A percentile compares a stretch with the other conserved stretches of the same genome.
phyloP scores from a whole-genome alignment of 202 grass and related monocot genomes.

The Panicum virgatum region DNA sequence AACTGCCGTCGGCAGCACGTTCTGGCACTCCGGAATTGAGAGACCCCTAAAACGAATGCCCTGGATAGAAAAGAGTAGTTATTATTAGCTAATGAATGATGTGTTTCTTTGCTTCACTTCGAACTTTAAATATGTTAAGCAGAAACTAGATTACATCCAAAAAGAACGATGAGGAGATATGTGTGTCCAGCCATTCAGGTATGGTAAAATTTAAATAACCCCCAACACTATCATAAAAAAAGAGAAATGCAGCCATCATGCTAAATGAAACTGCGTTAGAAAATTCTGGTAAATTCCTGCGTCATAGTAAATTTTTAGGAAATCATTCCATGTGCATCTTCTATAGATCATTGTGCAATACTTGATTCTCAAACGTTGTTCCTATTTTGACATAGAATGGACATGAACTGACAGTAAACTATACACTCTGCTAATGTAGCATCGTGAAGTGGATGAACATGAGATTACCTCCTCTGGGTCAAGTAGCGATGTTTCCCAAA shows the following conservation, averaged over 20 bases:
- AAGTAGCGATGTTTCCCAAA: constrained; percentile 97
- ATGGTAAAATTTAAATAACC: constrained; percentile 2
- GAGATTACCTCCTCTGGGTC: constrained; percentile 86
- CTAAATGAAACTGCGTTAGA: not conserved
- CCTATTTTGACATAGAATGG: constrained; percentile 1
- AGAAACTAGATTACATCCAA: not conserved
- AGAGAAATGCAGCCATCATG: not conserved
- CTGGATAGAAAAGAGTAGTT: constrained; percentile 35
- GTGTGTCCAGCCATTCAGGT: constrained; percentile 7
- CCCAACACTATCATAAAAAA: not conserved
- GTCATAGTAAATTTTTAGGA: not conserved
- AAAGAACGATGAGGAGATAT: not conserved
- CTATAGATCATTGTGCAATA: constrained; percentile 3
- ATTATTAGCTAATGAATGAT: not conserved
- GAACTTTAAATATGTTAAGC: not conserved
- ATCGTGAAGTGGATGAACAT: not conserved
- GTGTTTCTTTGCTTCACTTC: not conserved
- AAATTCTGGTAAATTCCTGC: not conserved
- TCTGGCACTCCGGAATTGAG: constrained; percentile 97
- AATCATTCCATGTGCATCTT: not conserved
- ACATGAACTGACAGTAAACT: not conserved
- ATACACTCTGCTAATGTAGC: constrained; percentile 5
- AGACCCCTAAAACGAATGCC: constrained; percentile 98
- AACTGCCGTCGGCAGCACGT: constrained; percentile 69
- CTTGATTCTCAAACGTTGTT: not conserved